These are phyloP conservation scores for Coniochaeta hoffmannii DNA, from an alignment of 2,329 filamentous ascomycete species.

Conservation along the genomic window DNA sequence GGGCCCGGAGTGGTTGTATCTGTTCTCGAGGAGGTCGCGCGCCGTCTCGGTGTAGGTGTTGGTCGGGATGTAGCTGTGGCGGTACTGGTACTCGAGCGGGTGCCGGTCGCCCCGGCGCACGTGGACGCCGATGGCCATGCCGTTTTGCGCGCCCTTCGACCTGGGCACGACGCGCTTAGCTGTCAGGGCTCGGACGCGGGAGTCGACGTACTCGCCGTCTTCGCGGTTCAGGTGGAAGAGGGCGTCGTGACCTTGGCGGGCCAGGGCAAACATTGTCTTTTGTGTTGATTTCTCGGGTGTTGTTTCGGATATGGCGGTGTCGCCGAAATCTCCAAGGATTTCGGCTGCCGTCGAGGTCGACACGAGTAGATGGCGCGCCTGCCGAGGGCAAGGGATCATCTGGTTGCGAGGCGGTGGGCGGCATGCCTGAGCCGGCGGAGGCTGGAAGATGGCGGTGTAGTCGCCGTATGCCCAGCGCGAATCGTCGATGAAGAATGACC, in stretches of 20 bases:
- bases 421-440: slow-evolving; percentile 59
- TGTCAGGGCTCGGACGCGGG: slow-evolving; percentile 50
- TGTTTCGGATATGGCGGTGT: slow-evolving; percentile 40
- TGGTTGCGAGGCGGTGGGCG: slow-evolving; percentile 65
- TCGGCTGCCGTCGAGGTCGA: slow-evolving; percentile 59
- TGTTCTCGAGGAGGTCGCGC: slow-evolving; percentile 42
- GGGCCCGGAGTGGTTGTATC: slow-evolving; percentile 32
- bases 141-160: slow-evolving; percentile 30
- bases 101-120: slow-evolving; percentile 74
- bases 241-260: slow-evolving; percentile 62
- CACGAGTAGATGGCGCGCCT: slow-evolving; percentile 66
- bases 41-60: slow-evolving; percentile 59
- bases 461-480: slow-evolving; percentile 74
- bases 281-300: slow-evolving; percentile 44
- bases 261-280: slow-evolving; percentile 59
- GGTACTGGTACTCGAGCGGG: slow-evolving; percentile 70
- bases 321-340: slow-evolving; percentile 52
- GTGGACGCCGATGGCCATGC: slow-evolving; percentile 62
- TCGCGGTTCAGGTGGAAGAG: slow-evolving; percentile 63
- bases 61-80: slow-evolving; percentile 69
- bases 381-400: slow-evolving; percentile 72
- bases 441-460: slow-evolving; percentile 64
- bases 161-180: slow-evolving; percentile 28
- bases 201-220: slow-evolving; percentile 57
- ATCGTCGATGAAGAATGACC: slow-evolving; percentile 80